Evolutionary conservation across 257 asterid genomes (phyloP), one percentile per base, ranked within the genome.

Genomic region (Nyctanthes arbortristis): DNA sequence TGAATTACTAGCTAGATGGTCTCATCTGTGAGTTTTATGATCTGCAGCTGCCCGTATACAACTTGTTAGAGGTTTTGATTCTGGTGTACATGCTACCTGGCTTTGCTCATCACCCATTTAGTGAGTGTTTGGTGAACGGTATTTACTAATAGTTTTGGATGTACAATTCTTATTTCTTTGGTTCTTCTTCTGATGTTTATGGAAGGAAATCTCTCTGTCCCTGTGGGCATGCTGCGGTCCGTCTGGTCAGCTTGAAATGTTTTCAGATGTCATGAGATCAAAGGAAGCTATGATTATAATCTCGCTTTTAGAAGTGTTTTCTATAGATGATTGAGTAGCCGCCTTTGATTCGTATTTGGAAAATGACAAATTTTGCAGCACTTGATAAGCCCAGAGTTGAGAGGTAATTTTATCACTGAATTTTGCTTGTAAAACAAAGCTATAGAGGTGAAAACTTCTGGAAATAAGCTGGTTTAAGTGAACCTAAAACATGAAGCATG

Each of bases 1-100:
- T 90, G 14, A 90, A 88, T 75, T 90, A 88, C 82, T 88, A n/a
- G n/a, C n/a, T n/a, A n/a, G n/a, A n/a, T n/a, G 40, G 33, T 49
- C 33, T 14, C 39, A 11, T 62, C 52, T 62, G 56, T 20, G 43
- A 24, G 36, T 35, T 63, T 39, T 37, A 24, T 14, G 37, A 30
- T 12, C 43, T 5, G 4, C 28, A 29, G 16, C n/a, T n/a, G n/a
- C 28, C n/a, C n/a, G 18, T 33, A 18, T 16, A 13, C 13, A 40
- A 13, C 18, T 18, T 20, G 22, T 75, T 67, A 32, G 78, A 75
- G 76, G 71, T 71, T 65, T 74, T 71, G 80, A 32, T 67, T 72
- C 14, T 73, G 69, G 67, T 66, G 70, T 75, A 61, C 62, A 72
- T 65, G 36, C 30, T 65, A 52, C 29, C 56, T n/a, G n/a, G n/a